Conservation (phyloP, 2,329 filamentous ascomycete species). For the Botrytis hyacinthi region DNA sequence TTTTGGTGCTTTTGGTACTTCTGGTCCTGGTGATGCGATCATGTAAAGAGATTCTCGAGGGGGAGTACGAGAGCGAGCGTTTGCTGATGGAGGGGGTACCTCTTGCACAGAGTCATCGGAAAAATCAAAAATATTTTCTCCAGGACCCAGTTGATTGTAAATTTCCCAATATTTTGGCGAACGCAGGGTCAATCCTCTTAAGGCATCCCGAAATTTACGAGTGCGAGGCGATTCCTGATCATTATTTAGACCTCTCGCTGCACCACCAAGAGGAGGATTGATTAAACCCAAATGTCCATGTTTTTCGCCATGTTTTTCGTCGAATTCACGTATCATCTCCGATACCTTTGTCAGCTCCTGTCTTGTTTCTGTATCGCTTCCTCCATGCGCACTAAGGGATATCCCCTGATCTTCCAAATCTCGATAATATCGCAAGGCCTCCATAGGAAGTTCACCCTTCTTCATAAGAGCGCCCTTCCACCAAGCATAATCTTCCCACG, state of each 20-base stretch:
- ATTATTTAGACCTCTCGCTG: neutral
- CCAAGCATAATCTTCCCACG: neutral
- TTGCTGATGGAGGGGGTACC: neutral
- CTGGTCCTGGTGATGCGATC: accelerated
- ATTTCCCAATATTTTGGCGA: accelerated
- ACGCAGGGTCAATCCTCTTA: accelerated
- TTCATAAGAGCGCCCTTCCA: neutral
- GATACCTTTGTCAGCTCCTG: accelerated
- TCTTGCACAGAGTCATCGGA: neutral
- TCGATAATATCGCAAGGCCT: neutral
- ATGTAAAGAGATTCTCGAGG: neutral
- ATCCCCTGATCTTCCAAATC: neutral
- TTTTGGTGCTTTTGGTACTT: too few species aligned
- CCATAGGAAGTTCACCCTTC: neutral
- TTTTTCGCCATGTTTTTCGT: neutral
- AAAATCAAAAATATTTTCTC: accelerated
- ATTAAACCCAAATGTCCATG: neutral
- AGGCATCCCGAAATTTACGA: neutral
- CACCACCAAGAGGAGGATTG: neutral
- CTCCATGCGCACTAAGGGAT: neutral
- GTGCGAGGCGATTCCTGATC: neutral
- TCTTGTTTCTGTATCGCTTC: neutral
- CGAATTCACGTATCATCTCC: neutral
- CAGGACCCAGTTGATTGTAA: too few species aligned
- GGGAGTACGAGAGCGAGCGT: neutral